phyloP scores from a whole-genome alignment of 768 basidiomycete species.

The Rubroboletus satanas region DNA sequence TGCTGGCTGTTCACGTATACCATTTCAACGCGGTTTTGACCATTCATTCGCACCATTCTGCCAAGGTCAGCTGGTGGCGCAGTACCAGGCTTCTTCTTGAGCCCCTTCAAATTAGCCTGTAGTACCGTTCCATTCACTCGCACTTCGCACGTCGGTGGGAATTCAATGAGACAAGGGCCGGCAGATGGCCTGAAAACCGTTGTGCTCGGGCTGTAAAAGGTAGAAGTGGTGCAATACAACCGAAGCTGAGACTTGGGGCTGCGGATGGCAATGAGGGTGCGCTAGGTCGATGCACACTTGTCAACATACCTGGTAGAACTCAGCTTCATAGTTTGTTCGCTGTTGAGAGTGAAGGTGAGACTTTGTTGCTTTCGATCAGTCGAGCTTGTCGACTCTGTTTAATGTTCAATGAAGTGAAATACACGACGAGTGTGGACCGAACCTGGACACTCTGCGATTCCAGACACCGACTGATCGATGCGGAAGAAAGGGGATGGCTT shows the following conservation, averaged over 20 bases:
- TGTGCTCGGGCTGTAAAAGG: slow-evolving; percentile 54
- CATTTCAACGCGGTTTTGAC: slow-evolving; percentile 75
- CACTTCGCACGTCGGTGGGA: slow-evolving; percentile 88
- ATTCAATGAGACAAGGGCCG: slow-evolving; percentile 76
- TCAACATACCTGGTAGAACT: slow-evolving; percentile 48
- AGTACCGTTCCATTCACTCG: slow-evolving; percentile 73
- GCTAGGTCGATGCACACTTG: neutral
- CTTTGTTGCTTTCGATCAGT: slow-evolving; percentile 69
- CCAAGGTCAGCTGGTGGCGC: slow-evolving; percentile 82
- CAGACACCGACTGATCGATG: slow-evolving; percentile 62
- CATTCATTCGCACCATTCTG: slow-evolving; percentile 36
- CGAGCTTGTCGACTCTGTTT: slow-evolving; percentile 68
- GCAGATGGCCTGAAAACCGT: slow-evolving; percentile 49
- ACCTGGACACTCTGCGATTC: slow-evolving; percentile 78
- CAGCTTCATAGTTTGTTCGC: slow-evolving; percentile 62
- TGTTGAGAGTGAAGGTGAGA: slow-evolving; percentile 59
- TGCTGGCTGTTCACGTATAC: slow-evolving; percentile 88
- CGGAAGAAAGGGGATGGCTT: slow-evolving; percentile 77
- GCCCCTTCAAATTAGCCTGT: slow-evolving; percentile 75
- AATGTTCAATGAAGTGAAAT: slow-evolving; percentile 2
- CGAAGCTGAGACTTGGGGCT: slow-evolving; percentile 78
- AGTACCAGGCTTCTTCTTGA: slow-evolving; percentile 94
- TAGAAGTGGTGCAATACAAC: slow-evolving; percentile 84
- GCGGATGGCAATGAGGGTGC: slow-evolving; percentile 9
- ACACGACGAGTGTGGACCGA: slow-evolving; percentile 9